Conservation (phyloP, 2,329 filamentous ascomycete species). For the Pestalotiopsis sp. region DNA sequence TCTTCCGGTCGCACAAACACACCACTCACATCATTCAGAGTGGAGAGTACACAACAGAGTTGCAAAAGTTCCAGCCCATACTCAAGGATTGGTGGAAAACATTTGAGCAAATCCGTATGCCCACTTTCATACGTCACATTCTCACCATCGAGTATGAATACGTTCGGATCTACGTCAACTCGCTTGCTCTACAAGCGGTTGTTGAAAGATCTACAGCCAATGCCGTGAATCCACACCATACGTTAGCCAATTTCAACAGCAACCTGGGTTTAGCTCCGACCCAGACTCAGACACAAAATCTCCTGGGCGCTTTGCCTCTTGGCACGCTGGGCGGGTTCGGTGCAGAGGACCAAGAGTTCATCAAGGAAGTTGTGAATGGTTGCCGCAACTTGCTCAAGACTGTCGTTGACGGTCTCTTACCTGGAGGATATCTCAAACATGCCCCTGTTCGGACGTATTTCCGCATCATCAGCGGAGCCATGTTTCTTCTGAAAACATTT, state of each 20-base stretch:
- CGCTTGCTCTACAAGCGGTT: slow-evolving; percentile 88
- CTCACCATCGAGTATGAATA: slow-evolving; percentile 95
- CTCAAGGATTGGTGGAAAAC: slow-evolving; percentile 77
- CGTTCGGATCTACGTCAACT: slow-evolving; percentile 92
- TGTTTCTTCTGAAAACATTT: slow-evolving; percentile 84
- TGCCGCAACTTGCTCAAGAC: slow-evolving; percentile 74
- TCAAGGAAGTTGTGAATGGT: slow-evolving; percentile 75
- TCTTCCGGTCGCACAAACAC: slow-evolving; percentile 85
- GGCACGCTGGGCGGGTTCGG: slow-evolving; percentile 65
- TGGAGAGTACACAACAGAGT: slow-evolving; percentile 77
- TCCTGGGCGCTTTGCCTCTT: slow-evolving; percentile 63
- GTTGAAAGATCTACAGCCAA: slow-evolving; percentile 89
- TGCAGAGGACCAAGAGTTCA: slow-evolving; percentile 68
- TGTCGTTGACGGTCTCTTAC: slow-evolving; percentile 74
- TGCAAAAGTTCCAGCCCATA: slow-evolving; percentile 79
- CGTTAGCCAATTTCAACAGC: slow-evolving; percentile 34
- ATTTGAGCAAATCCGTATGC: slow-evolving; percentile 75
- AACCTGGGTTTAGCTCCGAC: slow-evolving; percentile 42
- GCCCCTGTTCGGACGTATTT: slow-evolving; percentile 84
- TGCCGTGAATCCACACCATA: slow-evolving; percentile 47
- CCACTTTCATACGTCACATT: slow-evolving; percentile 69
- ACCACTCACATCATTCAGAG: slow-evolving; percentile 88
- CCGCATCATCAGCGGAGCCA: slow-evolving; percentile 80
- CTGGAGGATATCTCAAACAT: slow-evolving; percentile 76
- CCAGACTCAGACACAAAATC: slow-evolving; percentile 65